Evolutionary conservation across 192 early-diverging fungal species (phyloP), one percentile per base, ranked within the genome.

Genomic region (Pecoramyces ruminantium): DNA sequence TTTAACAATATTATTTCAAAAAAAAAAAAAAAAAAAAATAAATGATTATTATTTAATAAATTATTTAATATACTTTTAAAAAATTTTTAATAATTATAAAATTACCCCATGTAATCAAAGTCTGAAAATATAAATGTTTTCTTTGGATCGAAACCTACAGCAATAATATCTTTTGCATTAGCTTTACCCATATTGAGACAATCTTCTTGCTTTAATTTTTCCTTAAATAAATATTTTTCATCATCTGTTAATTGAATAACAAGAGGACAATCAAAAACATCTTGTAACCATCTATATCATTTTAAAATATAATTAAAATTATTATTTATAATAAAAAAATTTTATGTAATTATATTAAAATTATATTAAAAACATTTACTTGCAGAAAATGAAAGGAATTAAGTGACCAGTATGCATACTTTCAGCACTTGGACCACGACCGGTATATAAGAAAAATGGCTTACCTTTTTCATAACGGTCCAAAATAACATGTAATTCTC

Each of bases 221-320:
- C 84, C 85, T 96, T 97, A 91, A 98, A 99, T 86, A 99, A 84
- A 85, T 94, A 99, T 89, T 98, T 99, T 88, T 99, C 97, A 84
- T 99, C 97, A 84, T 99, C 97, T 81, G 97, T 99, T 81, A 99
- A 88, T 85, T 99, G 97, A 80, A 99, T 93, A 12, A 99, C 97
- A 29, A 98, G 83, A 29, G 96, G 95, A 8, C 93, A 94, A 84
- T 96, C 92, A 89, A 99, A 99, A 29, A 94, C 91, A 30, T 99
- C 97, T 85, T 99, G 97, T 77, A 99, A 88, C 92, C 93, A 97
- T 84, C 92, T 93, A 85, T 39, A 28, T 40, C 16, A 3, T 12
- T 80, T 28, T 21, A 21, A 51, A 21, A 67, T n/a, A n/a, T 67
- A 21, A n/a, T 67, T n/a, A n/a, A 67, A 67, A 21, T 21, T 21